Conservation (phyloP, 1,139 yeast species). For the Entelexis sorbosivorans region DNA sequence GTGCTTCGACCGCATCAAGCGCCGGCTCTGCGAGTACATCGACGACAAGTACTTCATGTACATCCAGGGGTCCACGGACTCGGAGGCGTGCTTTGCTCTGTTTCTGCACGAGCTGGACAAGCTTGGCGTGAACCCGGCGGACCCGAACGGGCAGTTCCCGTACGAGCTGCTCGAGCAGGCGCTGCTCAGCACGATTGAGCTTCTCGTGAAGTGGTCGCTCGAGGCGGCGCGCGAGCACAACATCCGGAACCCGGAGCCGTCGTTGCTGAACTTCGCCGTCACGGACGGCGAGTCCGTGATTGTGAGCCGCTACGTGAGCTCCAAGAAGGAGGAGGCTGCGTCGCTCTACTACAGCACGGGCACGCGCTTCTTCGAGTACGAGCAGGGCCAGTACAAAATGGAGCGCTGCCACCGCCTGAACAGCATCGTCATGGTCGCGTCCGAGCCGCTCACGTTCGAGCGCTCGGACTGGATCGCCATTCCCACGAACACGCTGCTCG, state of each 20-base stretch:
- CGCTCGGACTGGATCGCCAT: constrained; percentile 96
- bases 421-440: constrained; percentile 90
- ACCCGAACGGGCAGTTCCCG: constrained; percentile 39
- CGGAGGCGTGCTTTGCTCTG: constrained; percentile 89
- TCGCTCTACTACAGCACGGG: constrained; percentile 92
- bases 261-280: constrained; percentile 81
- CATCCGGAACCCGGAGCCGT: constrained; percentile 48
- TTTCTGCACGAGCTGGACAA: constrained; percentile 65
- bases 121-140: constrained; percentile 63
- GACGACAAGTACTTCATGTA: constrained; percentile 67
- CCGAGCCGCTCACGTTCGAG: constrained; percentile 93
- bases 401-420: constrained; percentile 86
- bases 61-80: constrained; percentile 89
- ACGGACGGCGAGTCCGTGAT: constrained; percentile 89
- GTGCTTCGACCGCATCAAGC: constrained; percentile 60
- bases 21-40: constrained; percentile 57
- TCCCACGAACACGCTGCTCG: constrained; percentile 81
- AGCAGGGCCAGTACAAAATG: constrained; percentile 79
- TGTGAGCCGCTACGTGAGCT: constrained; percentile 77
- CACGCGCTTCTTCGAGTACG: constrained; percentile 76
- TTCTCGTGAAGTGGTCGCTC: constrained; percentile 57
- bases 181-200: constrained; percentile 57
- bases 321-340: constrained; percentile 89
- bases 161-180: constrained; percentile 58
- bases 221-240: constrained; percentile 35